phyloP scores from a whole-genome alignment of 2,329 filamentous ascomycete genomes.

The Alternaria arborescens region DNA sequence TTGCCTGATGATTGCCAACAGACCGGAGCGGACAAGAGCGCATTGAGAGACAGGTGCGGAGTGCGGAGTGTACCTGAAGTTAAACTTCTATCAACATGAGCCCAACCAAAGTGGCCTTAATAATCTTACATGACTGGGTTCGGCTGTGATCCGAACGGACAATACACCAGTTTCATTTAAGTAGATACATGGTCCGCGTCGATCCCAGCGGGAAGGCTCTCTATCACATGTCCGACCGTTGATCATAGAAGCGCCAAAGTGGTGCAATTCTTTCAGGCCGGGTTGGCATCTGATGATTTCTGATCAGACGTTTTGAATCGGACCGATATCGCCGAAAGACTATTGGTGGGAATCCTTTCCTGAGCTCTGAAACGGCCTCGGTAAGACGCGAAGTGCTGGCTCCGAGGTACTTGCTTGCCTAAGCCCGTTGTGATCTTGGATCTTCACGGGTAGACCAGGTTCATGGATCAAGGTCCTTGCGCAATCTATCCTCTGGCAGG shows the following conservation, averaged over 20 bases:
- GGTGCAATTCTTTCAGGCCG: conserved; percentile 7
- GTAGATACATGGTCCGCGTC: conserved; percentile 24
- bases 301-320: neutral
- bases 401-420: conserved; percentile 13
- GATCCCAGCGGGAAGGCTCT: conserved; percentile 20
- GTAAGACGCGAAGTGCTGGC: conserved; percentile 5
- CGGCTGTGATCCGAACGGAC: conserved; percentile 35
- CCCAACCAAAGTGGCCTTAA: conserved; percentile 12
- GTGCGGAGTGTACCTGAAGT: conserved; percentile 41
- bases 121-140: conserved; percentile 22
- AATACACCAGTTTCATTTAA: conserved; percentile 30
- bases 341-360: neutral
- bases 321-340: neutral
- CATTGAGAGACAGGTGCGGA: conserved; percentile 10
- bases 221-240: conserved; percentile 8
- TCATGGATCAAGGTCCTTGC: conserved; percentile 20
- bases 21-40: conserved; percentile 18
- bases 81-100: conserved; percentile 23
- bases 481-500: conserved; percentile 20
- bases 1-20: conserved; percentile 4
- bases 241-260: conserved; percentile 8
- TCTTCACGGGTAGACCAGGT: conserved; percentile 25
- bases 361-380: conserved; percentile 10
- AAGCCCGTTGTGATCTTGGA: conserved; percentile 22
- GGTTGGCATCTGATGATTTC: conserved; percentile 3